Base-by-base conservation (phyloP, 768 basidiomycete species). In the Amyloporia xantha region DNA sequence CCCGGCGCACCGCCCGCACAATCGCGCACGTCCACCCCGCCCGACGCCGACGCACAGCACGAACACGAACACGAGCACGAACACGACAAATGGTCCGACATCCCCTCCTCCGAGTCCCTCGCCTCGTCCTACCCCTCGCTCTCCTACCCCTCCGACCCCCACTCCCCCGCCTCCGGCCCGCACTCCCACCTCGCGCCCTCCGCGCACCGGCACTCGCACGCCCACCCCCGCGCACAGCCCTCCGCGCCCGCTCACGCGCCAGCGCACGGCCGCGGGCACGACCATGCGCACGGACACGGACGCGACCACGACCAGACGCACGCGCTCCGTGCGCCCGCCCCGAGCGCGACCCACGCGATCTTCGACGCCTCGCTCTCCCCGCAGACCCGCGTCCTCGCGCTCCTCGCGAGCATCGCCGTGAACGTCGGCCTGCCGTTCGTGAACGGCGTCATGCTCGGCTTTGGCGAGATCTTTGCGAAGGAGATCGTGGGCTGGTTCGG, bases 391-490 rank as follows among this genome's bases (percentile, higher is more conserved):
- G 59, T 79, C 40, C 78, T 76, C 35, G 86, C 90, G 7, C 63
- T 89, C 44, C 65, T 84, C 47, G 82, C 87, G 13, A 81, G 86
- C 20, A 63, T 92, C 54, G 85, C 86, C 23, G 87, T 95, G 62
- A 94, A 95, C 63, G 63, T 95, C 53, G 62, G 87, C 1, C 73
- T 95, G 33, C 91, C 91, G 0, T 95, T 95, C 65, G 77, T 95
- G 7, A 95, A 94, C 55, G 92, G 91, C 17, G 87, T 95, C 50
- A 95, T 95, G 91, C 79, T 93, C 44, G 91, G 91, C n/a, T 93
- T 94, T 61, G 91, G 91, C 35, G 92, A 95, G 66, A 86, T 95
- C 43, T 91, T 93, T 62, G 91, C 86, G 28, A 86, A 86, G 66
- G 78, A 85, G 39, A 74, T 87, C n/a, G 66, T 86, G 15, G 62